Evolutionary conservation across 2,329 filamentous ascomycete genomes (phyloP).

Genomic region (Colletotrichum karsti): DNA sequence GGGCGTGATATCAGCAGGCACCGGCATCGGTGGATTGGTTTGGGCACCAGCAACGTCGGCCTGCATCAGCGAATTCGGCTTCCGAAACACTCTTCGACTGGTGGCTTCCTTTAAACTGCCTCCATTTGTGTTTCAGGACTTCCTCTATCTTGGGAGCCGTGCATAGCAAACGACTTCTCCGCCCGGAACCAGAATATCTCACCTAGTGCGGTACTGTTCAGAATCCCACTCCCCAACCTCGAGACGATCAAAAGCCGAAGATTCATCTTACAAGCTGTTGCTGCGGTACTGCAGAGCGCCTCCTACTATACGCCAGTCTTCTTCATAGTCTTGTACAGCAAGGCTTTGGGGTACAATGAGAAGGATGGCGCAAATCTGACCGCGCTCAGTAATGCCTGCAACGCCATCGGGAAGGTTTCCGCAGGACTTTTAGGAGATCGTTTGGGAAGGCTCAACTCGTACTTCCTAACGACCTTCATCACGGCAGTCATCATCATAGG

Average conservation of each 20-base stretch:
- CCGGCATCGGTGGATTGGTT: conserved; percentile 46
- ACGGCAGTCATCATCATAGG: background rate
- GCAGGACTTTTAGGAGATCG: conserved; percentile 47
- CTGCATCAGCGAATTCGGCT: background rate
- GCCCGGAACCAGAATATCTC: background rate
- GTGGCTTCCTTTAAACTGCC: background rate
- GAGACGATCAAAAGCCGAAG: background rate
- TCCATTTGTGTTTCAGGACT: accelerated
- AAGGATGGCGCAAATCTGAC: conserved; percentile 46
- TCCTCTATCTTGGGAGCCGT: background rate
- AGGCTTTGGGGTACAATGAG: conserved; percentile 41
- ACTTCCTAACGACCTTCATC: background rate
- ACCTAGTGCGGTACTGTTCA: background rate
- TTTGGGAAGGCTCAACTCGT: conserved; percentile 46
- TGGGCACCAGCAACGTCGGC: conserved; percentile 33
- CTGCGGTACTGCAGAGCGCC: background rate
- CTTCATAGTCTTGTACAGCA: background rate
- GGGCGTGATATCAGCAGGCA: conserved; percentile 46
- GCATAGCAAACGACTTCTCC: background rate
- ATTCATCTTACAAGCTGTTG: background rate
- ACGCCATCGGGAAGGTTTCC: conserved; percentile 45
- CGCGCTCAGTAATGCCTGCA: conserved; percentile 47
- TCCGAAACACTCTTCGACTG: background rate
- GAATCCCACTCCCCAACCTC: background rate
- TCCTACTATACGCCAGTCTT: background rate